Percentiles rank a stretch among this genome's conserved stretches.
Evolutionary conservation across 306 rosid species (phyloP).

Genomic region (Dryas alaskensis): DNA sequence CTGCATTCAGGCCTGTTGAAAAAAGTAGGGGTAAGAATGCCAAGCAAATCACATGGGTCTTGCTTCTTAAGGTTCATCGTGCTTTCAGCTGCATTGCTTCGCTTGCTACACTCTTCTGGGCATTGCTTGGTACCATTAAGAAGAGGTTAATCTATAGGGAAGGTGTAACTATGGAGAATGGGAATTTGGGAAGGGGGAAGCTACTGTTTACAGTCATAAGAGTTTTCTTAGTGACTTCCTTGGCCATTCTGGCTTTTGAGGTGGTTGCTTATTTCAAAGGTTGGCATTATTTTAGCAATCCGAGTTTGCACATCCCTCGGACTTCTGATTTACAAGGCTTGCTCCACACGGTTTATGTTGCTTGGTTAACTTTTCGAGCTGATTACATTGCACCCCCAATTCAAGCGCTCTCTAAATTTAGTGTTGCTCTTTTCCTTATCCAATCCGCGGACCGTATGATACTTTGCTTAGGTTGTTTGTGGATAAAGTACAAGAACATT

Average conservation of each 20-base stretch:
- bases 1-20: slow-evolving; percentile 80
- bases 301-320: slow-evolving; percentile 66
- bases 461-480: slow-evolving; percentile 80
- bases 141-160: slow-evolving; percentile 65
- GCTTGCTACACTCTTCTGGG: slow-evolving; percentile 62
- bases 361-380: slow-evolving; percentile 76
- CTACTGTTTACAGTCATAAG: slow-evolving; percentile 60
- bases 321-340: slow-evolving; percentile 66
- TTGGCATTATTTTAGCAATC: slow-evolving; percentile 69
- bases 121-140: slow-evolving; percentile 66
- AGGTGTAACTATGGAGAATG: slow-evolving; percentile 53
- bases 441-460: slow-evolving; percentile 82
- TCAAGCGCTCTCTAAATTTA: slow-evolving; percentile 73
- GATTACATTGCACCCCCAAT: slow-evolving; percentile 77
- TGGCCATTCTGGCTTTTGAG: slow-evolving; percentile 74
- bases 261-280: slow-evolving; percentile 72
- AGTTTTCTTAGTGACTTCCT: slow-evolving; percentile 57
- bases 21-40: slow-evolving; percentile 81
- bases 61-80: slow-evolving; percentile 82
- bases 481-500: slow-evolving; percentile 76
- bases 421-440: slow-evolving; percentile 78
- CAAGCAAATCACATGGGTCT: slow-evolving; percentile 84
- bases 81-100: slow-evolving; percentile 72
- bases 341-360: slow-evolving; percentile 63
- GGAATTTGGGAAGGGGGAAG: slow-evolving; percentile 57